Evolutionary conservation across 495 filamentous ascomycete species (phyloP), one percentile per base, ranked within the genome.

Genomic region (Evansstolkia leycettana): DNA sequence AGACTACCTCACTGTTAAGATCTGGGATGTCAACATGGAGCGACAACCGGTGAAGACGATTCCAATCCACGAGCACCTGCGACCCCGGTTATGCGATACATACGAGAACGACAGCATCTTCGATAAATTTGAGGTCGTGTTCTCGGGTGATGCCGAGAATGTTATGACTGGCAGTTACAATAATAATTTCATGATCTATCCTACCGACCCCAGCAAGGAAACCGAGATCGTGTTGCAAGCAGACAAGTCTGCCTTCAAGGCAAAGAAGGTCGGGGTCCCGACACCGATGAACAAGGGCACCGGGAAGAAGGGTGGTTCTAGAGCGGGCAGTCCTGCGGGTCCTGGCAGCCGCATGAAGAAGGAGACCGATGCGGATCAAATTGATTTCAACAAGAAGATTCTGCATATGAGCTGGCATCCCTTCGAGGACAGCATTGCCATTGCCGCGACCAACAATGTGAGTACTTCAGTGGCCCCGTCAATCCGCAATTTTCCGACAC

Each of bases 101-200:
- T 98, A 98, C 52, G 90, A 98, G 60, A 98, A 98, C 44, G 90
- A 98, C 54, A 93, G 85, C 58, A 98, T 98, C 52, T 98, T 98
- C 50, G 90, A 98, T 70, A 98, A 98, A 58, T 98, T 98, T 45
- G 90, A 98, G 63, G 90, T 98, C 38, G 92, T 96, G 26, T 96
- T 98, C 62, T 95, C 89, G 2, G 90, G 90, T 11, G 90, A 96
- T 57, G 86, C 86, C 7, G 89, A 92, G 67, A 95, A 98, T 50
- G 90, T 96, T 39, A 98, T 98, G 90, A 98, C 90, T 5, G 90
- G 90, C 46, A 93, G 84, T 55, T 98, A 98, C 69, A 98, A 98
- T 74, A 98, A 98, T 64, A 98, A 98, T 64, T 98, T 98, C 70
- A 98, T 98, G 90, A 98, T 98, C 48, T 98, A 98, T 60, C 90